Evolutionary conservation across 352 stramenopile species (phyloP).

Genomic region (Elongisporangium senticosum): DNA sequence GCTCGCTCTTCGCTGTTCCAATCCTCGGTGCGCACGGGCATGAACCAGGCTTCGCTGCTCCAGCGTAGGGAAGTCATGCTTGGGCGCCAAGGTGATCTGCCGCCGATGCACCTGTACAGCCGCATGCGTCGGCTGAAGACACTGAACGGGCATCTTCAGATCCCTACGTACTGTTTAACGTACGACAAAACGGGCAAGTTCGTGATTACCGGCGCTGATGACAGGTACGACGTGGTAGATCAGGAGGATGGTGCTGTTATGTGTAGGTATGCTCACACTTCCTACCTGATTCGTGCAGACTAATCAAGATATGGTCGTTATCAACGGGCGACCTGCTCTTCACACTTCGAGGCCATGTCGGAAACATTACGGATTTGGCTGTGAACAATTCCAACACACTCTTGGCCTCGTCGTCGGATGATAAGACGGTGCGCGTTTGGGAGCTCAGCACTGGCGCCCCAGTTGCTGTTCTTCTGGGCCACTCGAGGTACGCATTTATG

Average conservation of each 20-base stretch:
- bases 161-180: constrained; percentile 93
- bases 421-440: constrained; percentile 88
- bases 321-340: constrained; percentile 75
- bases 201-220: constrained; percentile 96
- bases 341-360: constrained; percentile 80
- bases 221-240: constrained; percentile 49
- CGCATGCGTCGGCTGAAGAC: constrained; percentile 77
- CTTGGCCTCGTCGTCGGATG: constrained; percentile 81
- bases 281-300: constrained; percentile 26
- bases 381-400: constrained; percentile 81
- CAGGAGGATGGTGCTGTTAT: constrained; percentile 1
- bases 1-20: constrained; percentile 38
- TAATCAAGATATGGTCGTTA: constrained; percentile 97
- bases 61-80: constrained; percentile 36
- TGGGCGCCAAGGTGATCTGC: constrained; percentile 20
- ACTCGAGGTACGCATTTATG: constrained; percentile 72
- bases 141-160: constrained; percentile 91
- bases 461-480: constrained; percentile 80
- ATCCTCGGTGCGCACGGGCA: constrained; percentile 33
- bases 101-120: constrained; percentile 67
- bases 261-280: constrained; percentile 6
- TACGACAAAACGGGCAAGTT: constrained; percentile 95
- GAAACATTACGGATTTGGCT: constrained; percentile 87
- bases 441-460: constrained; percentile 78
- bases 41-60: constrained; percentile 56